Evolutionary conservation across 75 land plant species (phyloP).

Genomic region (Sequoia sempervirens): DNA sequence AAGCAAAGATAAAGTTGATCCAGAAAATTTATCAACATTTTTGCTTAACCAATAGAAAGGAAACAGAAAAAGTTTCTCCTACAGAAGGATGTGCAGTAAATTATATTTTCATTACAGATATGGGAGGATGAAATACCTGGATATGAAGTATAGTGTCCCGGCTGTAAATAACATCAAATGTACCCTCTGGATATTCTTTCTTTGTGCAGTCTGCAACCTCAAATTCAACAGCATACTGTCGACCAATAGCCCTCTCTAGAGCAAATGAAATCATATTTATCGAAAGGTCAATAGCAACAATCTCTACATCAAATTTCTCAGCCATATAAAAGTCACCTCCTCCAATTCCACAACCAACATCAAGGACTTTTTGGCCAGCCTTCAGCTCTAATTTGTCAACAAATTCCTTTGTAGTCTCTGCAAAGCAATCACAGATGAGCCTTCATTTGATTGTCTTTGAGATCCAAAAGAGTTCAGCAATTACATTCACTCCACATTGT

Average conservation of each 20-base stretch:
- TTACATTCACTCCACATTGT: not conserved
- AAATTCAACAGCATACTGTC: slow-evolving; percentile 84
- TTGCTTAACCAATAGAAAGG: not conserved
- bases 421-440: slow-evolving; percentile 7
- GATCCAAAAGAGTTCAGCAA: not conserved
- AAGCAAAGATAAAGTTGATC: no score
- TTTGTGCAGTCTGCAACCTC: slow-evolving; percentile 96
- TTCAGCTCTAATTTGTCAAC: slow-evolving; percentile 83
- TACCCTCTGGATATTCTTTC: slow-evolving; percentile 53
- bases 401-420: slow-evolving; percentile 98
- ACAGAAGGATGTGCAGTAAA: not conserved
- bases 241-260: slow-evolving; percentile 92
- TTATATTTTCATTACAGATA: not conserved
- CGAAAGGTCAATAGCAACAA: slow-evolving; percentile 93
- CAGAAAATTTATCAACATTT: not conserved
- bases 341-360: slow-evolving; percentile 99
- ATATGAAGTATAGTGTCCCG: slow-evolving; percentile 98
- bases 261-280: slow-evolving; percentile 99
- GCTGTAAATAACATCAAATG: slow-evolving; percentile 96
- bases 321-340: slow-evolving; percentile 99
- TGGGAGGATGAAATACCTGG: slow-evolving; percentile 38
- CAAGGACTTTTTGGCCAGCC: slow-evolving; percentile 88
- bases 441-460: slow-evolving; percentile 4
- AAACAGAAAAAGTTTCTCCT: not conserved
- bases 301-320: slow-evolving; percentile 83